These are phyloP conservation scores for Lolium rigidum DNA, from an alignment of 176 grass and related monocot genomes.

Conservation along the genomic window DNA sequence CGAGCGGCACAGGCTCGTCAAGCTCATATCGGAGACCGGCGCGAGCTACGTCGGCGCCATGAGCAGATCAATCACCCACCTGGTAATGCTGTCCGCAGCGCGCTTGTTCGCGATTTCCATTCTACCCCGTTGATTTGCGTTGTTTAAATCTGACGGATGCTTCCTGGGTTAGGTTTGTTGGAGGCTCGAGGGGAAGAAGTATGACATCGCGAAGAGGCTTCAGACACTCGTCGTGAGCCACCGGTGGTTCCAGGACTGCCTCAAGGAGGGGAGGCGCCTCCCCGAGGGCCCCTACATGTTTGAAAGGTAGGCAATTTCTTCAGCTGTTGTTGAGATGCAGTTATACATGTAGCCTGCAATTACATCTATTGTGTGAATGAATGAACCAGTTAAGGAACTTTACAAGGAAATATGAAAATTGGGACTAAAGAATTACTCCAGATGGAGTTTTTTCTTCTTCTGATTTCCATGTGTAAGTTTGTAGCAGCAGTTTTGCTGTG, in stretches of 20 bases:
- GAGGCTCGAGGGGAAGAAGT: conserved; percentile 91
- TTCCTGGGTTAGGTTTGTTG: conserved; percentile 71
- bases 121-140: not conserved
- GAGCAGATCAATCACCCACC: conserved; percentile 86
- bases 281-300: conserved; percentile 71
- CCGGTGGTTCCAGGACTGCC: conserved; percentile 79
- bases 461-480: not conserved
- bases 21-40: conserved; percentile 81
- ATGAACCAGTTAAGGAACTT: not conserved
- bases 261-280: conserved; percentile 68
- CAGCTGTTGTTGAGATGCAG: not conserved
- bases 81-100: conserved; percentile 41
- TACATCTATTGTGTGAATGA: not conserved
- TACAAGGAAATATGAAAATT: not conserved
- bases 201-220: conserved; percentile 63
- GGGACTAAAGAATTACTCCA: not conserved
- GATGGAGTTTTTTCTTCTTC: not conserved
- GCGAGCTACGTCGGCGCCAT: conserved; percentile 84
- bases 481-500: not conserved
- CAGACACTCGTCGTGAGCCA: conserved; percentile 65
- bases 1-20: conserved; percentile 80
- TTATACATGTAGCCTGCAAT: not conserved
- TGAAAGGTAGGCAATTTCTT: conserved; percentile 61
- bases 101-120: not conserved
- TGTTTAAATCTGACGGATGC: not conserved